phyloP scores from a whole-genome alignment of 2,329 filamentous ascomycete species.

The Pseudopyrenochaeta lycopersici region DNA sequence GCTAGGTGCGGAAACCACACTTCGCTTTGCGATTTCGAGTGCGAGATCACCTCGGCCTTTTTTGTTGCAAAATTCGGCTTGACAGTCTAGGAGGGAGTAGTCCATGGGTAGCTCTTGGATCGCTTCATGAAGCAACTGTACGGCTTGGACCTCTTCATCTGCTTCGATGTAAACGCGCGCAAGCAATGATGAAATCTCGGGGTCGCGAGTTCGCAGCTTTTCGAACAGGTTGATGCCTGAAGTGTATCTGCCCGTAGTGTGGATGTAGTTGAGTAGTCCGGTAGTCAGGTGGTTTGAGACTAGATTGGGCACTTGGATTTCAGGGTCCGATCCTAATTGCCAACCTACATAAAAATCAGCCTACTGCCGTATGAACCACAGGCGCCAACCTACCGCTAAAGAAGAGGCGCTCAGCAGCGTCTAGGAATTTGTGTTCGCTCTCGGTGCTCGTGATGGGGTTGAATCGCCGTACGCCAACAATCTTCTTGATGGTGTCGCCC shows the following conservation, averaged over 20 bases:
- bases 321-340: constrained; percentile 94
- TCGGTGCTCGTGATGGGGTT: constrained; percentile 99
- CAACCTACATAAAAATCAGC: constrained; percentile 65
- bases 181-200: constrained; percentile 92
- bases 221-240: constrained; percentile 98
- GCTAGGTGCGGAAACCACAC: constrained; percentile 92
- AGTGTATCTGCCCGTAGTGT: constrained; percentile 91
- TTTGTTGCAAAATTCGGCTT: constrained; percentile 88
- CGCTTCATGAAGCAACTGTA: constrained; percentile 85
- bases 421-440: constrained; percentile 93
- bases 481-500: constrained; percentile 93
- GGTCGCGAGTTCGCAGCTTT: constrained; percentile 88
- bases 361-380: background rate
- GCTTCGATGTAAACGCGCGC: constrained; percentile 92
- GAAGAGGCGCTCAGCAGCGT: constrained; percentile 93
- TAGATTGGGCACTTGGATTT: constrained; percentile 96
- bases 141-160: constrained; percentile 95
- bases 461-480: constrained; percentile 95
- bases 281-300: constrained; percentile 95
- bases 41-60: constrained; percentile 90
- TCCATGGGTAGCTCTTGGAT: constrained; percentile 96
- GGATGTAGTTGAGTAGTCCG: constrained; percentile 93
- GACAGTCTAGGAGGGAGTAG: constrained; percentile 93
- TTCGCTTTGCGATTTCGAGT: constrained; percentile 90
- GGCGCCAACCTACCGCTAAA: constrained; percentile 73